phyloP scores from a whole-genome alignment of 352 stramenopile species.

The Phytophthora tubulina region DNA sequence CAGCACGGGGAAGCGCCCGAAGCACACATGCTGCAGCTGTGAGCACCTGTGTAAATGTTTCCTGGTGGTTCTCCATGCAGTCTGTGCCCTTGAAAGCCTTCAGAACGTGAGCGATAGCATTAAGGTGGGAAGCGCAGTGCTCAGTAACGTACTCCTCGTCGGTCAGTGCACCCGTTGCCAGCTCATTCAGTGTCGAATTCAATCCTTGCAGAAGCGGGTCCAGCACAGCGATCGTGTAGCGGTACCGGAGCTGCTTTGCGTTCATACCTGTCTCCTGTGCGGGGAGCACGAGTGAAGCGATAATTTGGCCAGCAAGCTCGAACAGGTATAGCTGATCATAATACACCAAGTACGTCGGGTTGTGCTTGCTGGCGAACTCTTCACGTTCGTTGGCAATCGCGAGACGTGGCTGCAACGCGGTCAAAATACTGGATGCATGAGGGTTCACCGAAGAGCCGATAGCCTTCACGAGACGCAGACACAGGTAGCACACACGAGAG shows the following conservation, averaged over 20 bases:
- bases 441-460: conserved; percentile 74
- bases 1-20: conserved; percentile 54
- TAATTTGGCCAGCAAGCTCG: conserved; percentile 85
- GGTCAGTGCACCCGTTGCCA: conserved; percentile 40
- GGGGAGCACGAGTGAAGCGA: conserved; percentile 62
- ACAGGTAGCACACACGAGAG: conserved; percentile 87
- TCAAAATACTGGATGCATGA: conserved; percentile 80
- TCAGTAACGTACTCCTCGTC: conserved; percentile 59
- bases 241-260: conserved; percentile 67
- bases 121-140: conserved; percentile 70
- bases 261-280: conserved; percentile 48
- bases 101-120: conserved; percentile 83
- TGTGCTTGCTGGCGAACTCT: conserved; percentile 46
- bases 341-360: conserved; percentile 65
- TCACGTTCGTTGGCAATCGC: conserved; percentile 58
- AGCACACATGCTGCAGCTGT: conserved; percentile 70
- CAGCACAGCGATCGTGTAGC: conserved; percentile 79
- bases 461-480: conserved; percentile 82
- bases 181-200: conserved; percentile 58
- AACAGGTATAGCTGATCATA: conserved; percentile 90
- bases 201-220: conserved; percentile 76
- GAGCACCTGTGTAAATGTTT: conserved; percentile 80
- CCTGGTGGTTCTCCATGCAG: conserved; percentile 79
- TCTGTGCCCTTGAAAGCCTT: conserved; percentile 85
- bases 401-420: conserved; percentile 71